Conservation (phyloP, 2,329 filamentous ascomycete species). For the Pseudogymnoascus sp. region DNA sequence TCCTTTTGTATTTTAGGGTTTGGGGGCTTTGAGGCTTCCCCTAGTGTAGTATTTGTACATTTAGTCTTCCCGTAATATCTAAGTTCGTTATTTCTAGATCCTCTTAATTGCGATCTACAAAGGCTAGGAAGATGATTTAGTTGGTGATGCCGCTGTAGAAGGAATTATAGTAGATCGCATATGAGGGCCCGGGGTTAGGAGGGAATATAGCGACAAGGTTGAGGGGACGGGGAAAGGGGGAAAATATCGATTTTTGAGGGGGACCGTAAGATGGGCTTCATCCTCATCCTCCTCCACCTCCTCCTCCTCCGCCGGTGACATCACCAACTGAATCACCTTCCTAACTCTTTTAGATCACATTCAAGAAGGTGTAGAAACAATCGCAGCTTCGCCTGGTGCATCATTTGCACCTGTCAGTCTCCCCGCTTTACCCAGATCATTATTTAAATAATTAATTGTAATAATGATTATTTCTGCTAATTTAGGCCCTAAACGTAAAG, state of each 20-base stretch:
- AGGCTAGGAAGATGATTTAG: slow-evolving; percentile 21
- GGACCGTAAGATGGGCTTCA: no score
- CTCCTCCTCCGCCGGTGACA: slow-evolving; percentile 20
- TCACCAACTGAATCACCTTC: slow-evolving; percentile 20
- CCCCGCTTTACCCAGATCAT: background rate
- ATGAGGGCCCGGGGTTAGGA: background rate
- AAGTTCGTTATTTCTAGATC: no score
- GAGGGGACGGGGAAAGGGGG: no score
- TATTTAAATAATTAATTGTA: no score
- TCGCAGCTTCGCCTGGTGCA: background rate
- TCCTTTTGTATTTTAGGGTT: no score
- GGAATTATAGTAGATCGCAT: slow-evolving; percentile 3
- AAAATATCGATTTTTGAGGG: no score
- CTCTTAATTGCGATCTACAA: no score
- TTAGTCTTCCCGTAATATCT: no score
- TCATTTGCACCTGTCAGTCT: background rate
- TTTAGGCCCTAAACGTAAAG: no score
- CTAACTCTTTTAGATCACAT: no score
- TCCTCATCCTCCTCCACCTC: slow-evolving; percentile 22
- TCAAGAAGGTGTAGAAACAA: no score
- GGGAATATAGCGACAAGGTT: background rate
- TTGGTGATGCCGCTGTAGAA: slow-evolving; percentile 20
- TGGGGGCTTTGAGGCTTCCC: background rate
- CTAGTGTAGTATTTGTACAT: background rate
- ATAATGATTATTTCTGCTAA: no score